These are phyloP conservation scores for Aspergillus uvarum DNA, from an alignment of 2,329 filamentous ascomycete genomes.

Conservation along the genomic window DNA sequence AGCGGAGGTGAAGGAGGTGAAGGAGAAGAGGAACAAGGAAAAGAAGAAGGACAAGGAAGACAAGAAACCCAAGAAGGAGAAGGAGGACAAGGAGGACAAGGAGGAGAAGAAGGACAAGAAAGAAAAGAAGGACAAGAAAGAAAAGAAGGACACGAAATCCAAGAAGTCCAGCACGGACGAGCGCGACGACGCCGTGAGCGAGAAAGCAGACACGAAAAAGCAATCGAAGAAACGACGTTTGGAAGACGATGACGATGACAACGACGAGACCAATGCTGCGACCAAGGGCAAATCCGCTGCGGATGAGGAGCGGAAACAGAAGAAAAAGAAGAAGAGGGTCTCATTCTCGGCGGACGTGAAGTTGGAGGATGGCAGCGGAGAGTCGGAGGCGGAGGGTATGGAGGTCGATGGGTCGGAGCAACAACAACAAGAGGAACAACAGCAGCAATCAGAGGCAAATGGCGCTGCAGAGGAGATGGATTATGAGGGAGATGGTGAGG, in stretches of 20 bases:
- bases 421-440: conserved; percentile 3
- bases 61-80: neutral
- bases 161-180: conserved; percentile 6
- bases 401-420: conserved; percentile 10
- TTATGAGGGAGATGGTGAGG: conserved; percentile 18
- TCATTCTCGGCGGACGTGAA: conserved; percentile 66
- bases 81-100: neutral
- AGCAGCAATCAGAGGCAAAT: neutral
- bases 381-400: conserved; percentile 5
- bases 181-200: neutral
- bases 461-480: conserved; percentile 10
- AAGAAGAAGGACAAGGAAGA: neutral
- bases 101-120: conserved; percentile 6
- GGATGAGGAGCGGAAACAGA: conserved; percentile 4
- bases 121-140: conserved; percentile 13
- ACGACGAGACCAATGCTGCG: conserved; percentile 1
- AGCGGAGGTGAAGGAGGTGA: neutral
- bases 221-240: conserved; percentile 22
- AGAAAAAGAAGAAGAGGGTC: conserved; percentile 55
- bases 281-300: neutral
- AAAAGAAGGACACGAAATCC: conserved; percentile 8
- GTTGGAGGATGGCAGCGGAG: conserved; percentile 54
- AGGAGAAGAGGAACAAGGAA: neutral
- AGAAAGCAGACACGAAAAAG: conserved; percentile 19
- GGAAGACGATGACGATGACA: conserved; percentile 19